These are phyloP conservation scores for Colletotrichum sp. DNA, from an alignment of 2,329 filamentous ascomycete genomes.

Conservation along the genomic window DNA sequence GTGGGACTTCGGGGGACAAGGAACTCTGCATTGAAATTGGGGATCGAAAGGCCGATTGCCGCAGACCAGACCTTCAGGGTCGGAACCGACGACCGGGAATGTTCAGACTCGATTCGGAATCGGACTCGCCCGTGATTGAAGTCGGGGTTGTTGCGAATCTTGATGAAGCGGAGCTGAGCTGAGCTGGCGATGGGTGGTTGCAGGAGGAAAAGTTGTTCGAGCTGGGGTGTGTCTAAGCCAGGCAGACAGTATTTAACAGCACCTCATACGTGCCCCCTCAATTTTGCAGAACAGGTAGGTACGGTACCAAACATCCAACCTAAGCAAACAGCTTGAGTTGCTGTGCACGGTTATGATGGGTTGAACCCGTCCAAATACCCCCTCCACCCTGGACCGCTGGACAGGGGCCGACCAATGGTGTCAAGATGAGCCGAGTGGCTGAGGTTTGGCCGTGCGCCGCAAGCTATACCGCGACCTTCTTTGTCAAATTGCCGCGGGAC, in stretches of 20 bases:
- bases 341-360: constrained; percentile 3
- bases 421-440: neutral
- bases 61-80: neutral
- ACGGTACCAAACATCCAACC: neutral
- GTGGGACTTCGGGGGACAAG: constrained; percentile 7
- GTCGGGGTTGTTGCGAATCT: neutral
- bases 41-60: neutral
- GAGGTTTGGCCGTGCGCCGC: neutral
- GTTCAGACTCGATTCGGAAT: neutral
- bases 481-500: neutral
- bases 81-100: neutral
- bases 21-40: constrained; percentile 1
- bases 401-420: neutral
- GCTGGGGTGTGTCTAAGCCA: neutral
- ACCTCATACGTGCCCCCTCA: neutral
- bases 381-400: neutral
- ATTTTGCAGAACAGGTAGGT: neutral
- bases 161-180: neutral
- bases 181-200: neutral
- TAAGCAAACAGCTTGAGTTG: neutral
- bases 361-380: neutral
- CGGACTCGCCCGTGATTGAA: neutral
- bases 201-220: neutral
- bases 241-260: neutral
- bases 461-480: neutral